Conservation (phyloP, 495 filamentous ascomycete genomes). For the Penicillium waksmanii region DNA sequence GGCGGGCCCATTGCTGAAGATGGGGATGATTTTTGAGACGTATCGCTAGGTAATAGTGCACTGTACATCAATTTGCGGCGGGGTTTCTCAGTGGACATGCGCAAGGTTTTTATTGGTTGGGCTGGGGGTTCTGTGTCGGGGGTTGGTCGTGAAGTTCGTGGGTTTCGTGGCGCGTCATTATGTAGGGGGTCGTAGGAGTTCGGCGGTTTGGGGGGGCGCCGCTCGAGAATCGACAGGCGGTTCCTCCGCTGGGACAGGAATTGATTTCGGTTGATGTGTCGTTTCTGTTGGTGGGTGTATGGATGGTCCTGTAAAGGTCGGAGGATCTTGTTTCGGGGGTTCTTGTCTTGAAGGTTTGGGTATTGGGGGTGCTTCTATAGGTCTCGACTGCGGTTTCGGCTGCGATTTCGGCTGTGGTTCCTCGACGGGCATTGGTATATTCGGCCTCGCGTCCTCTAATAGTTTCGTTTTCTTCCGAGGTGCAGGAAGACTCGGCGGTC, state of each 20-base stretch:
- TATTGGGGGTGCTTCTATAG: neutral
- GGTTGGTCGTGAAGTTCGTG: conserved; percentile 10
- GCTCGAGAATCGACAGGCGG: neutral
- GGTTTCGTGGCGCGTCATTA: conserved; percentile 5
- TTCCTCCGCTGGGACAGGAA: neutral
- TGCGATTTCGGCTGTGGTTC: conserved; percentile 5
- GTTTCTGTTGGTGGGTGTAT: conserved; percentile 2
- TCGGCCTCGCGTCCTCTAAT: neutral
- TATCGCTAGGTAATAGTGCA: conserved; percentile 39
- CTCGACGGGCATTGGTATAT: neutral
- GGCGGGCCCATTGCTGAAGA: conserved; percentile 9
- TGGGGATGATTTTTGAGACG: conserved; percentile 18
- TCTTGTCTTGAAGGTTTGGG: neutral
- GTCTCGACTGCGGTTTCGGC: neutral
- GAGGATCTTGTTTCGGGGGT: neutral
- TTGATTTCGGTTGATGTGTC: neutral
- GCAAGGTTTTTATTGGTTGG: conserved; percentile 31
- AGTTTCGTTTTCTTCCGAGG: conserved; percentile 2
- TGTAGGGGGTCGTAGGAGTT: neutral
- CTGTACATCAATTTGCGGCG: conserved; percentile 54
- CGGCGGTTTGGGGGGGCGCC: neutral
- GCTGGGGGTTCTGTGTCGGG: neutral
- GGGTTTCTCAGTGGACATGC: conserved; percentile 40
- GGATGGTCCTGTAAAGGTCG: conserved; percentile 7
- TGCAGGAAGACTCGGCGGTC: conserved; percentile 3